Conservation (phyloP, 1,284 basidiomycete genomes). For the Moesziomyces sp. region DNA sequence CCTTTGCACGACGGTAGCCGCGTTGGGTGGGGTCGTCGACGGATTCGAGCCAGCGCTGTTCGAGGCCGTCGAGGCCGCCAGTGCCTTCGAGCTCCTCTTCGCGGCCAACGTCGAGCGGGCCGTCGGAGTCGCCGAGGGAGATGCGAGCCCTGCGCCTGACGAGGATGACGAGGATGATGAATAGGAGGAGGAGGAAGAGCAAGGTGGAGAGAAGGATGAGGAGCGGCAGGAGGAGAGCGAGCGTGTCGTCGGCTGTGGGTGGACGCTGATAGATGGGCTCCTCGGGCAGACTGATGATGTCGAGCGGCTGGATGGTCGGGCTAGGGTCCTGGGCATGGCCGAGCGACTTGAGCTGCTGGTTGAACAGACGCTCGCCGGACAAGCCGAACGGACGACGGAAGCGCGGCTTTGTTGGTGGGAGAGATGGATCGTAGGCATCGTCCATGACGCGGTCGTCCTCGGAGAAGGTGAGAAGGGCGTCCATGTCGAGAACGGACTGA, state of each 20-base stretch:
- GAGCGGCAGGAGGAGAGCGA: constrained; percentile 70
- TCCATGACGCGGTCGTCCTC: constrained; percentile 10
- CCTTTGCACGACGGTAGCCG: constrained; percentile 86
- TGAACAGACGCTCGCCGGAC: constrained; percentile 33
- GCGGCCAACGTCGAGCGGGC: constrained; percentile 90
- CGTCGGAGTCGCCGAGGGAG: constrained; percentile 83
- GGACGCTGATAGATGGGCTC: constrained; percentile 47
- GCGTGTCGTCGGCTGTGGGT: constrained; percentile 41
- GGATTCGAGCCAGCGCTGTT: constrained; percentile 90
- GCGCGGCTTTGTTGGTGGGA: constrained; percentile 19
- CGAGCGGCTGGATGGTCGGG: constrained; percentile 26
- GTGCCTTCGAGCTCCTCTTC: constrained; percentile 79
- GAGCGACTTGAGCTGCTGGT: constrained; percentile 39
- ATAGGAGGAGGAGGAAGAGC: constrained; percentile 77
- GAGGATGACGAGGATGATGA: constrained; percentile 62
- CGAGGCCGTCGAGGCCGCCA: constrained; percentile 89
- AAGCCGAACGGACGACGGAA: constrained; percentile 43
- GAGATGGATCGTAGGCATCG: constrained; percentile 10
- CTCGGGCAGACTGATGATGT: constrained; percentile 24
- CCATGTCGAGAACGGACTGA: constrained; percentile 41
- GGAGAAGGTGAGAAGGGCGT: constrained; percentile 33
- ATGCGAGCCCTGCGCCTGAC: constrained; percentile 54
- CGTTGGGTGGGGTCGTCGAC: constrained; percentile 77
- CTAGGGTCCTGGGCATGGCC: constrained; percentile 38
- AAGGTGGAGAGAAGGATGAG: constrained; percentile 89